These are phyloP conservation scores for Colletotrichum karsti DNA, from an alignment of 2,329 filamentous ascomycete genomes.

Conservation along the genomic window DNA sequence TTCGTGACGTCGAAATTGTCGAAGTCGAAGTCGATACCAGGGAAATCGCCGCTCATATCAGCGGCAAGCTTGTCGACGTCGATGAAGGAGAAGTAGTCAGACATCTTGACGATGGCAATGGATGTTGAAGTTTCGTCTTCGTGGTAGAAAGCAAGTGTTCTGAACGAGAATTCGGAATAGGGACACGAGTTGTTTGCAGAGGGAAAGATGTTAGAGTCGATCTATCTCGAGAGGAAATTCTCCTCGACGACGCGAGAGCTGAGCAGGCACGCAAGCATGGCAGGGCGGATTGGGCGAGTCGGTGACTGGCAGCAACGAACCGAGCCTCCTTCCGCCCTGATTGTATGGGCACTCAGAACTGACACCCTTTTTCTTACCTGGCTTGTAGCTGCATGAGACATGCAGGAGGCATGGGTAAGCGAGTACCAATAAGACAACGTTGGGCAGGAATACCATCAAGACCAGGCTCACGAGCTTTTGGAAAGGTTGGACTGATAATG, in stretches of 20 bases:
- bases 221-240: not conserved
- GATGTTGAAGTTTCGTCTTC: not conserved
- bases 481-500: too few relatives aligned
- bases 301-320: not conserved
- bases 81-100: slow-evolving; percentile 31
- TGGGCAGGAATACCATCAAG: too few relatives aligned
- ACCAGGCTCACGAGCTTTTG: too few relatives aligned
- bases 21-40: slow-evolving; percentile 20
- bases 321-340: slow-evolving; percentile 28
- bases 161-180: too few relatives aligned
- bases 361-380: slow-evolving; percentile 1
- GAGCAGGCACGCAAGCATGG: not conserved
- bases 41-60: not conserved
- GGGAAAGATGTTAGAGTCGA: not conserved
- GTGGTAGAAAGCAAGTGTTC: too few relatives aligned
- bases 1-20: too few relatives aligned
- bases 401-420: too few relatives aligned
- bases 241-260: not conserved
- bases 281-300: not conserved
- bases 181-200: not conserved
- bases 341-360: not conserved
- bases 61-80: slow-evolving; percentile 22
- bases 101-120: slow-evolving; percentile 37
- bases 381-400: too few relatives aligned
- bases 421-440: too few relatives aligned